Conservation (phyloP, 495 filamentous ascomycete species). For the Daldinia concentrica region DNA sequence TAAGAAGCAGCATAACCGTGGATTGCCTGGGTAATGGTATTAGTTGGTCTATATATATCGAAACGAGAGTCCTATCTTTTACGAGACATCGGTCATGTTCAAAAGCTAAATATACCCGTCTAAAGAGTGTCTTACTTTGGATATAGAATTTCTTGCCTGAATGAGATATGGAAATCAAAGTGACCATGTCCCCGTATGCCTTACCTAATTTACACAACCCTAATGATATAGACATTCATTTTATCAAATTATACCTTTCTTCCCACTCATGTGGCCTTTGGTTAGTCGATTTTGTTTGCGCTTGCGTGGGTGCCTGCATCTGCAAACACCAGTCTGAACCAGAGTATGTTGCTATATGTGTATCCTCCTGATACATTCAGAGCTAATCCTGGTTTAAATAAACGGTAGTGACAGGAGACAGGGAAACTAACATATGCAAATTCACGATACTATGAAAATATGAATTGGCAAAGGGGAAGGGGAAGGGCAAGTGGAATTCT, state of each 20-base stretch:
- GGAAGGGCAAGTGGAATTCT: neutral
- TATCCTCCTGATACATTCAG: neutral
- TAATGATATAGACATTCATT: neutral
- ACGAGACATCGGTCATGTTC: no score
- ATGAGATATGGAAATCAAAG: neutral
- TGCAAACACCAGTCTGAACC: constrained; percentile 6
- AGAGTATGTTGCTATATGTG: neutral
- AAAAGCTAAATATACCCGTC: no score
- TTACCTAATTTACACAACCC: neutral
- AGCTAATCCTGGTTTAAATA: neutral
- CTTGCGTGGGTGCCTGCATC: constrained; percentile 17
- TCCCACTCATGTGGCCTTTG: neutral
- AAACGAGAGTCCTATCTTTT: no score
- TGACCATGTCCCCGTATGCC: neutral
- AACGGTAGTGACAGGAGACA: neutral
- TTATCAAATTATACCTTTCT: neutral
- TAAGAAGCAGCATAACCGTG: constrained; percentile 44
- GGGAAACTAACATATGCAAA: neutral
- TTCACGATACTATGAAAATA: neutral
- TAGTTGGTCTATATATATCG: neutral
- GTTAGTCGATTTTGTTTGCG: constrained; percentile 17
- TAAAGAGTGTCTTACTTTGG: no score
- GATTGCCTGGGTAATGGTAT: neutral
- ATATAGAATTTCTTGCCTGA: no score
- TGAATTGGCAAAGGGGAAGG: neutral